Percentiles rank a stretch among this genome's conserved stretches.
Evolutionary conservation across 495 filamentous ascomycete species (phyloP).

Genomic region (Hyphodiscus hymeniophilus): DNA sequence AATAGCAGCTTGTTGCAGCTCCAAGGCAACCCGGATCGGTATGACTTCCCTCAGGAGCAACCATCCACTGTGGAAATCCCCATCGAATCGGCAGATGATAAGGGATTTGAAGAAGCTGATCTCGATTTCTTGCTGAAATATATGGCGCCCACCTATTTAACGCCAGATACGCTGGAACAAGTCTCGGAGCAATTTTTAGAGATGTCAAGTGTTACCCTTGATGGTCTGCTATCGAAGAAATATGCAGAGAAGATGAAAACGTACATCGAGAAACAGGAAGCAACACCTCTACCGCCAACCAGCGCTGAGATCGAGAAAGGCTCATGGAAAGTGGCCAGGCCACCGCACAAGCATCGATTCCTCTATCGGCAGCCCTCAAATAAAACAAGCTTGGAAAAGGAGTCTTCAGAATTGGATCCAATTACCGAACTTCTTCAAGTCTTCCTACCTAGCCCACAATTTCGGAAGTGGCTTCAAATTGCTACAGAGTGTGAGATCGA

Average conservation of each 20-base stretch:
- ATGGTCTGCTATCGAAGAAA: slow-evolving; percentile 66
- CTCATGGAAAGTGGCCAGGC: slow-evolving; percentile 71
- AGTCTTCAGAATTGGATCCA: slow-evolving; percentile 36
- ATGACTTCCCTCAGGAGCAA: slow-evolving; percentile 69
- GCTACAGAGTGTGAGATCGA: slow-evolving; percentile 64
- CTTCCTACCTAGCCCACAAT: slow-evolving; percentile 76
- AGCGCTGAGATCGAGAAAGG: slow-evolving; percentile 50
- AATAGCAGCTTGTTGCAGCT: slow-evolving; percentile 87
- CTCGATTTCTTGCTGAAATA: slow-evolving; percentile 83
- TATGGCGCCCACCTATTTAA: slow-evolving; percentile 84
- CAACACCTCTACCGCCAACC: slow-evolving; percentile 32
- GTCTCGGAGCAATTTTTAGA: slow-evolving; percentile 71
- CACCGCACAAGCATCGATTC: slow-evolving; percentile 93
- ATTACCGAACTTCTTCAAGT: slow-evolving; percentile 68
- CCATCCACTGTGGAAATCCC: slow-evolving; percentile 41
- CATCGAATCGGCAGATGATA: slow-evolving; percentile 30
- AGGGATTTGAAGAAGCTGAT: slow-evolving; percentile 63
- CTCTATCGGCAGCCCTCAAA: slow-evolving; percentile 56
- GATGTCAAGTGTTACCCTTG: slow-evolving; percentile 71
- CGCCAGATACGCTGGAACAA: slow-evolving; percentile 81
- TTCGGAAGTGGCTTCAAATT: slow-evolving; percentile 79
- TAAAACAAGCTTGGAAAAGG: slow-evolving; percentile 15
- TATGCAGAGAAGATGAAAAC: slow-evolving; percentile 60
- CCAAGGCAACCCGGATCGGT: slow-evolving; percentile 80
- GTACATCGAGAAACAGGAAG: slow-evolving; percentile 60